A percentile compares a stretch with the other conserved stretches of the same genome.
phyloP scores from a whole-genome alignment of 2,329 filamentous ascomycete species.

The Cercospora citrullina region DNA sequence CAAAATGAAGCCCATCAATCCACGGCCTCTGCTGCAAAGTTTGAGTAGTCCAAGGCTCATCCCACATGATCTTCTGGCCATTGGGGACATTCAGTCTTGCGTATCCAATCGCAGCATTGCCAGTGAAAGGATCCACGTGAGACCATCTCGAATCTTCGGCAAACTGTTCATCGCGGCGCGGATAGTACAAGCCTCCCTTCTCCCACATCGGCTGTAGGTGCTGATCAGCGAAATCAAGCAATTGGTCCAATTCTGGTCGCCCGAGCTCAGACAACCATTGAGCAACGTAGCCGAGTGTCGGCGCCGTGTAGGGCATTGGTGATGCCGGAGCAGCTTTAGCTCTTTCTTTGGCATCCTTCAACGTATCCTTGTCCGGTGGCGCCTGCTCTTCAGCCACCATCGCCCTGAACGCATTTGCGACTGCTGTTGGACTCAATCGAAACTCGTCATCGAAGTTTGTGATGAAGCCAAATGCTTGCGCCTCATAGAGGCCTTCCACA shows the following conservation, averaged over 20 bases:
- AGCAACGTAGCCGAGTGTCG: constrained; percentile 35
- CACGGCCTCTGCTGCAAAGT: constrained; percentile 37
- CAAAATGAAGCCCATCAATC: constrained; percentile 15
- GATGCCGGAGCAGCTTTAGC: not conserved
- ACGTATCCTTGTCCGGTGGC: not conserved
- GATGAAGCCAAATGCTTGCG: constrained; percentile 8
- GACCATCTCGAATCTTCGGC: constrained; percentile 32
- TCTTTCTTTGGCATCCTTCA: not conserved
- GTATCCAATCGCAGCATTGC: constrained; percentile 43
- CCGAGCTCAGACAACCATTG: constrained; percentile 41
- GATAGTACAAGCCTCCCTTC: not conserved
- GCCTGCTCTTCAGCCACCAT: constrained; percentile 3
- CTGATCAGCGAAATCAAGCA: not conserved
- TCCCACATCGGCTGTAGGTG: not conserved
- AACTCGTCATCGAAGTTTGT: constrained; percentile 6
- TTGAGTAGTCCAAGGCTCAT: constrained; percentile 36
- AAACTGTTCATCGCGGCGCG: not conserved
- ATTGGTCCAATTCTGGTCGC: constrained; percentile 9
- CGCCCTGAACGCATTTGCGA: not conserved
- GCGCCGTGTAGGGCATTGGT: constrained; percentile 19
- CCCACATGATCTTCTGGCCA: constrained; percentile 42
- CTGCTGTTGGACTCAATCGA: constrained; percentile 5
- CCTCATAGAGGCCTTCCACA: constrained; percentile 24
- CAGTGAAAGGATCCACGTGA: constrained; percentile 41
- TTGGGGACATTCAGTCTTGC: constrained; percentile 41